Conservation (phyloP, 768 basidiomycete genomes). For the Pisolithus marmoratus region DNA sequence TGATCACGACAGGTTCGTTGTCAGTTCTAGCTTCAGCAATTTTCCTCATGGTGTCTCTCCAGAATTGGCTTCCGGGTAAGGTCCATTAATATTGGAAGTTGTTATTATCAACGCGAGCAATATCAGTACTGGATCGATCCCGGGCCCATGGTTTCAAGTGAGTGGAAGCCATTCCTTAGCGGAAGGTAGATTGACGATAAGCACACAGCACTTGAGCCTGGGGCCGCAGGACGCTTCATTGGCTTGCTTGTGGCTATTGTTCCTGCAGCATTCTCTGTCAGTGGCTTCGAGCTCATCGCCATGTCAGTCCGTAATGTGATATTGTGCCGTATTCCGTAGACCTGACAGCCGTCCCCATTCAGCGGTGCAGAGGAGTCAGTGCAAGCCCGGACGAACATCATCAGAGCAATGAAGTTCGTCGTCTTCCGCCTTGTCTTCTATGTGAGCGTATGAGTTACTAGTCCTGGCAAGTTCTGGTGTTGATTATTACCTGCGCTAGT, state of each 20-base stretch:
- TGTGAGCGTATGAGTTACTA: background rate
- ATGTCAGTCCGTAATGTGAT: slow-evolving; percentile 39
- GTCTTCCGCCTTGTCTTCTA: slow-evolving; percentile 65
- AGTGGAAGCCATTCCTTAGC: background rate
- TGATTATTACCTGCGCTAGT: slow-evolving; percentile 8
- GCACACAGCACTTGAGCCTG: slow-evolving; percentile 13
- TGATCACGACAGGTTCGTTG: slow-evolving; percentile 33
- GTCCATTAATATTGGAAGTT: background rate
- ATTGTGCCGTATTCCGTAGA: slow-evolving; percentile 11
- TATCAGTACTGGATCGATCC: slow-evolving; percentile 19
- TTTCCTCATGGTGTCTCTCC: background rate
- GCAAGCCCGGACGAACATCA: slow-evolving; percentile 74
- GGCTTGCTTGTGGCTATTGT: slow-evolving; percentile 16
- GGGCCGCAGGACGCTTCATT: slow-evolving; percentile 16
- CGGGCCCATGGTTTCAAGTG: slow-evolving; percentile 20
- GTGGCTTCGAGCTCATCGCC: slow-evolving; percentile 71
- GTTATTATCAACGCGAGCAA: background rate
- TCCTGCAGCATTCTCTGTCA: slow-evolving; percentile 60
- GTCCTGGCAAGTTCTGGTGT: background rate
- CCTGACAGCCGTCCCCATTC: slow-evolving; percentile 4
- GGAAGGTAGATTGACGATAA: background rate
- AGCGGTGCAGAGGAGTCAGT: slow-evolving; percentile 74
- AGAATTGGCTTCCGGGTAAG: slow-evolving; percentile 17
- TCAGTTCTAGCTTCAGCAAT: slow-evolving; percentile 26
- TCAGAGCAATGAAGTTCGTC: slow-evolving; percentile 69